Conservation (phyloP, 768 basidiomycete species). For the Tylopilus cervinicoccineus region DNA sequence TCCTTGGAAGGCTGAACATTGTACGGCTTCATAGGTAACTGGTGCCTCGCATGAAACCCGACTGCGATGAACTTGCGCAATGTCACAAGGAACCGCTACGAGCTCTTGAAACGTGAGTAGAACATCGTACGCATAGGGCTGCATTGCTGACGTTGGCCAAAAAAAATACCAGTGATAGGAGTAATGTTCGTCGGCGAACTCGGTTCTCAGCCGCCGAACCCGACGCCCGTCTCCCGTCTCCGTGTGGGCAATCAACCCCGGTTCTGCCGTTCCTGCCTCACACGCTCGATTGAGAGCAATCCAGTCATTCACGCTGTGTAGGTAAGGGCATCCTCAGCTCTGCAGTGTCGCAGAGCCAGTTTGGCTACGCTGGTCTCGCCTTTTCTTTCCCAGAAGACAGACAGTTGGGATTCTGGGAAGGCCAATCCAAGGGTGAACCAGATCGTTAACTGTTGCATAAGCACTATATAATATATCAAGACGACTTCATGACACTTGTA, state of each 20-base stretch:
- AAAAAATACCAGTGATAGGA: slow-evolving; percentile 24
- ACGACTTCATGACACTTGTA: neutral
- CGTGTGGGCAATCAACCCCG: slow-evolving; percentile 32
- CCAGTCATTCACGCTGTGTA: slow-evolving; percentile 12
- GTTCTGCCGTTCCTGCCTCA: slow-evolving; percentile 32
- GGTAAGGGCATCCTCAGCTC: slow-evolving; percentile 22
- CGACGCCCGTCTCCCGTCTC: slow-evolving; percentile 29
- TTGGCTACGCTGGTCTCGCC: neutral
- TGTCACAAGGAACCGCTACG: slow-evolving; percentile 24
- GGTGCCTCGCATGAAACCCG: neutral
- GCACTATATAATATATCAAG: neutral
- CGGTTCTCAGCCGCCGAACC: slow-evolving; percentile 26
- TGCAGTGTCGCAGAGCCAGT: neutral
- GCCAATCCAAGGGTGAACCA: slow-evolving; percentile 27
- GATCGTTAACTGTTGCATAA: slow-evolving; percentile 11
- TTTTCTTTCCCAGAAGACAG: slow-evolving; percentile 15
- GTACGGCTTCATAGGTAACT: slow-evolving; percentile 20
- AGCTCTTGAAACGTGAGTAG: slow-evolving; percentile 26
- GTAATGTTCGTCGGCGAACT: slow-evolving; percentile 36
- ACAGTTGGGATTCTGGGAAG: slow-evolving; percentile 24
- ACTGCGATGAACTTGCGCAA: slow-evolving; percentile 6
- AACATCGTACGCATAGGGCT: neutral
- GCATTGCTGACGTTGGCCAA: neutral
- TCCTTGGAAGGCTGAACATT: slow-evolving; percentile 31
- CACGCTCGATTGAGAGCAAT: slow-evolving; percentile 15